Base-by-base conservation (phyloP, 805 yeast genomes). In the Myxozyma geophila region DNA sequence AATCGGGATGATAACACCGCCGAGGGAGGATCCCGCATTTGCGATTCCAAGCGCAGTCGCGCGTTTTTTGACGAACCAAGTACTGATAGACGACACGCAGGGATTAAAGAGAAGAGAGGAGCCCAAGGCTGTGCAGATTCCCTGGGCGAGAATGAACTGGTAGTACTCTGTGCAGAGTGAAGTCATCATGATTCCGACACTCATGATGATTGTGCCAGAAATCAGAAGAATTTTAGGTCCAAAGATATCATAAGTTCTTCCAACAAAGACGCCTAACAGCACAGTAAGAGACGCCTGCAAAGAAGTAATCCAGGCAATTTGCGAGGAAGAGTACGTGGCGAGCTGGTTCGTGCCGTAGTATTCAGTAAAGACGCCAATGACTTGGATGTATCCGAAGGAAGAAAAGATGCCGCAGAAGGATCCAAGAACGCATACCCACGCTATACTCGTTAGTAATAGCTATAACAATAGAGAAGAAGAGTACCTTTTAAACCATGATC, bases 331-430 rank as follows among this genome's bases (percentile, higher is more conserved):
- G 21, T 68, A 21, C 2, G 37, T 37, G 13, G 21, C 60, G 21
- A 74, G 68, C 40, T 72, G 70, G n/a, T 63, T 54, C 8, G 58
- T 46, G 54, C 63, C 59, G 56, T 74, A 74, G 58, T 73, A 74
- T 1, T 69, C 68, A 17, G 33, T 19, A 53, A 64, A 73, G 2
- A 66, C 71, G 8, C 75, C 76, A 39, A 64, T 62, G 43, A 51
- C 57, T 39, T 64, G 66, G 54, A 64, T 41, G 37, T 88, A 69
- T 1, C 96, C 96, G 71, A 87, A 83, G 2, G 83, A 79, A 53
- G 83, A 81, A 7, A 83, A 73, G 61, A 85, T 75, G 1, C 90
- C 90, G 36, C 84, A 73, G 67, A 84, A 83, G 0, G 86, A 80
- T 1, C 88, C 88, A 12, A 82, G 59, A 1, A 82, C 73, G 0